A percentile compares a stretch with the other conserved stretches of the same genome.
Evolutionary conservation across 2,329 filamentous ascomycete species (phyloP).

Genomic region (Mycogone perniciosa): DNA sequence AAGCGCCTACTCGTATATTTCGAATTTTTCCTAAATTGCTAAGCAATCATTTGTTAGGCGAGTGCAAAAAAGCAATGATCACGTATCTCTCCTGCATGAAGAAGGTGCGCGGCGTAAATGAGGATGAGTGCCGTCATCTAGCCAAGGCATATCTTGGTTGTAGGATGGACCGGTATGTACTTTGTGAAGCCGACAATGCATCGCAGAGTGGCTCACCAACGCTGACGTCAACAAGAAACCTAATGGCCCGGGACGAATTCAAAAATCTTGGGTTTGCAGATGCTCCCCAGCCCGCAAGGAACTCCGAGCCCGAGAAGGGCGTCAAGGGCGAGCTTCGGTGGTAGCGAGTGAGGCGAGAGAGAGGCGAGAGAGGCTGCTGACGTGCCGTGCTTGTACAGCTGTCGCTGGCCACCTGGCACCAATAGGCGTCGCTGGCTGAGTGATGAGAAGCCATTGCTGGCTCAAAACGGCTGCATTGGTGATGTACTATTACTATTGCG

Average conservation of each 20-base stretch:
- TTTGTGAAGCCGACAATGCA: slow-evolving; percentile 25
- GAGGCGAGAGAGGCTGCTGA: background rate
- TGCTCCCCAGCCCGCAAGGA: slow-evolving; percentile 16
- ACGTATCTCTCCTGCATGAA: slow-evolving; percentile 84
- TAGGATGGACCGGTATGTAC: slow-evolving; percentile 77
- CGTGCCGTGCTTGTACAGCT: slow-evolving; percentile 2
- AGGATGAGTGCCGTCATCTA: slow-evolving; percentile 73
- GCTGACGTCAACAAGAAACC: slow-evolving; percentile 52
- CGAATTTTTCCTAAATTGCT: background rate
- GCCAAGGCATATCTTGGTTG: slow-evolving; percentile 87
- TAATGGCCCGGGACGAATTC: slow-evolving; percentile 95
- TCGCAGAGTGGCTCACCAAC: slow-evolving; percentile 1
- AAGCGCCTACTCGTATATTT: slow-evolving; percentile 15
- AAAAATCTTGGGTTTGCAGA: slow-evolving; percentile 77
- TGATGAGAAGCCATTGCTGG: background rate
- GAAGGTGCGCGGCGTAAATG: slow-evolving; percentile 74
- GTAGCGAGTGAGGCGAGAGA: slow-evolving; percentile 19
- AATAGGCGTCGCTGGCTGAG: too few relatives aligned
- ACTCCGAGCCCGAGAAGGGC: slow-evolving; percentile 25
- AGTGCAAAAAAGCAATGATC: slow-evolving; percentile 87
- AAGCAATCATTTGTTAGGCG: slow-evolving; percentile 47
- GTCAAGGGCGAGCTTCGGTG: slow-evolving; percentile 33
- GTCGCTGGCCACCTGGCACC: background rate
- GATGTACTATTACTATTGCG: too few relatives aligned
- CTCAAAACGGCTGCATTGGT: background rate